Base-by-base conservation (phyloP, 1,284 basidiomycete species). In the Puccinia horiana region DNA sequence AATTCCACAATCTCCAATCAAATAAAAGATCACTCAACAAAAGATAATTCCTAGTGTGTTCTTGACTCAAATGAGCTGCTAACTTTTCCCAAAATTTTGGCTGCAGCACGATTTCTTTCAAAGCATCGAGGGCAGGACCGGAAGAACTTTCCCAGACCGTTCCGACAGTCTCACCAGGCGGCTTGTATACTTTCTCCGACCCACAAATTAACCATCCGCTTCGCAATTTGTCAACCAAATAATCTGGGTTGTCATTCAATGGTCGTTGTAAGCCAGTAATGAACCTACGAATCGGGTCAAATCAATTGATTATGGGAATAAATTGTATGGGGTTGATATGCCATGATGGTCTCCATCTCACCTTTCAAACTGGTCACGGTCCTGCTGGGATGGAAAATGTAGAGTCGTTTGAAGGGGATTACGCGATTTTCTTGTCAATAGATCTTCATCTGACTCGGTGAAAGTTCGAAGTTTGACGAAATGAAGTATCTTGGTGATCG, bases 181-280 rank as follows among this genome's bases (percentile, higher is more conserved):
- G 87, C n/a, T 88, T 88, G 56, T 89, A 89, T 76, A 88, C 90
- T 9, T 87, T 85, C 85, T 89, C 85, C 70, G 91, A 88, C 49
- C 91, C 89, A 95, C 96, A 98, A 0, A 91, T 89, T 75, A 98
- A 88, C 90, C 96, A 98, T 0, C 96, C 96, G 0, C 92, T 93
- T 70, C 89, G 88, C 32, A 92, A 88, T 86, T 95, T 94, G 88
- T 98, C 96, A 12, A 93, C 88, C 84, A 92, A 92, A 70, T 89
- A 87, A 20, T 74, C 47, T 16, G 77, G 77, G 9, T 40, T 32
- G 23, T 67, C 77, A 37, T 58, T 56, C 44, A 79, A 40, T 12
- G 77, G 77, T 23, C 65, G 29, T 29, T 42, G 47, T 29, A 79
- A 23, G 18, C 26, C 77, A 29, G 47, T 16, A 26, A 72, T 26